Percentiles rank a stretch among this genome's conserved stretches.
Evolutionary conservation across 1,284 basidiomycete species (phyloP).

Genomic region (Rhodotorula mucilaginosa): DNA sequence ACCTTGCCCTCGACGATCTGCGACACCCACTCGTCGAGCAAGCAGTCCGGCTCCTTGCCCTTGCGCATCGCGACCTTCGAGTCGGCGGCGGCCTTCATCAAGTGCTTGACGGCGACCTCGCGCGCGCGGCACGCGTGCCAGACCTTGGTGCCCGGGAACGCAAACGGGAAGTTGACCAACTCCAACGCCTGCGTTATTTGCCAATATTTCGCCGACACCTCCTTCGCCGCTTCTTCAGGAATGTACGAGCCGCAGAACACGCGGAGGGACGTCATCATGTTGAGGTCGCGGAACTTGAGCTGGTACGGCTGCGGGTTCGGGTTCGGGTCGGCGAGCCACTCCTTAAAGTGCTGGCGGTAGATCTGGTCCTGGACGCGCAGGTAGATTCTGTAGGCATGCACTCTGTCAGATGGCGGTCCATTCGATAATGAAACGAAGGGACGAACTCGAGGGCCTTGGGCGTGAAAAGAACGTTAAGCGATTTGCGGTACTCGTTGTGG

Average conservation of each 20-base stretch:
- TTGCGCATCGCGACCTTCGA: conserved; percentile 82
- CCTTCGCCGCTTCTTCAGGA: conserved; percentile 68
- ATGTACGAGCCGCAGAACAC: conserved; percentile 94
- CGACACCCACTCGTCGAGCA: conserved; percentile 89
- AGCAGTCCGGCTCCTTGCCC: conserved; percentile 78
- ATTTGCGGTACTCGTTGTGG: conserved; percentile 91
- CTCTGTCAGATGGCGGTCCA: neutral
- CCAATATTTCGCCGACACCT: conserved; percentile 95
- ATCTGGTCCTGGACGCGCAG: conserved; percentile 81
- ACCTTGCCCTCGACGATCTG: conserved; percentile 63
- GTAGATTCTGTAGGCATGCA: conserved; percentile 65
- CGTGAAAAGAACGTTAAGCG: conserved; percentile 89
- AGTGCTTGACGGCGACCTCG: conserved; percentile 77
- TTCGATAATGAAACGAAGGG: conserved; percentile 19
- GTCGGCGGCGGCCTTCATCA: conserved; percentile 56
- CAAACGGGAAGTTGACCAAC: conserved; percentile 97
- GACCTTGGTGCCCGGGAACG: conserved; percentile 93
- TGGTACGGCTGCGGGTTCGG: conserved; percentile 59
- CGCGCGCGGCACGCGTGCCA: conserved; percentile 92
- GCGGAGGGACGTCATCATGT: conserved; percentile 95
- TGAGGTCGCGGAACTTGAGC: conserved; percentile 85
- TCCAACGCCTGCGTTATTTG: conserved; percentile 82
- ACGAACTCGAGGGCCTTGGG: conserved; percentile 81
- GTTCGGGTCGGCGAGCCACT: conserved; percentile 47
- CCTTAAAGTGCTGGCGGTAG: conserved; percentile 58